These are phyloP conservation scores for Yamadazyma nakazawae DNA, from an alignment of 805 yeast genomes.

Conservation along the genomic window DNA sequence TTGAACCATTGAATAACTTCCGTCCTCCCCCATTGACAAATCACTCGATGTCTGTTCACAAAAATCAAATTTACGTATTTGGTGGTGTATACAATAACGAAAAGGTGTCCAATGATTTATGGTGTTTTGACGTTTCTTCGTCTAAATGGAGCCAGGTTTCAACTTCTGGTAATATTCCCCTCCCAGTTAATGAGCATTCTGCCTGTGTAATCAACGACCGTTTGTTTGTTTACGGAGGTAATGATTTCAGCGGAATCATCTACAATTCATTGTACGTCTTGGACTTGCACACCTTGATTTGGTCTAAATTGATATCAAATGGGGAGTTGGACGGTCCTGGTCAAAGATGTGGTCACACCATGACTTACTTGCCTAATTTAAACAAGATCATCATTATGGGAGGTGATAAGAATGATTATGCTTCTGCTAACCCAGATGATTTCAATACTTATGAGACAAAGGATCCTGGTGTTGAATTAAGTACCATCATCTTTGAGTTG, in stretches of 20 bases:
- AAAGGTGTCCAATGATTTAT: slow-evolving; percentile 68
- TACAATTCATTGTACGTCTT: slow-evolving; percentile 68
- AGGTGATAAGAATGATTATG: slow-evolving; percentile 78
- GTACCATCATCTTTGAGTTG: slow-evolving; percentile 60
- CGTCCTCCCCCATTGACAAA: slow-evolving; percentile 83
- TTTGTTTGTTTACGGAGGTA: slow-evolving; percentile 88
- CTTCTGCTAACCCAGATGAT: slow-evolving; percentile 44
- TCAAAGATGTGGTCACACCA: slow-evolving; percentile 87
- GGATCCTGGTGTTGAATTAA: slow-evolving; percentile 47
- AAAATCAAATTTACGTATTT: slow-evolving; percentile 76
- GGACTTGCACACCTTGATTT: slow-evolving; percentile 64
- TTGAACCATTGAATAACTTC: slow-evolving; percentile 48
- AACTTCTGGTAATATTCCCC: slow-evolving; percentile 72
- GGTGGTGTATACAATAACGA: slow-evolving; percentile 82
- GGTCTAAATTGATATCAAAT: slow-evolving; percentile 63
- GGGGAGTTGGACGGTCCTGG: slow-evolving; percentile 59
- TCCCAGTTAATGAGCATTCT: slow-evolving; percentile 90
- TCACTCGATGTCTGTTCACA: slow-evolving; percentile 82
- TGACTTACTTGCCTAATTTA: slow-evolving; percentile 64
- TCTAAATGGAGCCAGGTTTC: slow-evolving; percentile 69
- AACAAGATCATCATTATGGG: slow-evolving; percentile 84
- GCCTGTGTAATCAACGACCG: slow-evolving; percentile 74
- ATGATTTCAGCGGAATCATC: slow-evolving; percentile 67
- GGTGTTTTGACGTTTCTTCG: slow-evolving; percentile 69
- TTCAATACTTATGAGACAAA: slow-evolving; percentile 48